Percentiles rank a stretch among this genome's conserved stretches.
Conservation (phyloP, 2,329 filamentous ascomycete genomes). For the Sporothrix brunneoviolacea region DNA sequence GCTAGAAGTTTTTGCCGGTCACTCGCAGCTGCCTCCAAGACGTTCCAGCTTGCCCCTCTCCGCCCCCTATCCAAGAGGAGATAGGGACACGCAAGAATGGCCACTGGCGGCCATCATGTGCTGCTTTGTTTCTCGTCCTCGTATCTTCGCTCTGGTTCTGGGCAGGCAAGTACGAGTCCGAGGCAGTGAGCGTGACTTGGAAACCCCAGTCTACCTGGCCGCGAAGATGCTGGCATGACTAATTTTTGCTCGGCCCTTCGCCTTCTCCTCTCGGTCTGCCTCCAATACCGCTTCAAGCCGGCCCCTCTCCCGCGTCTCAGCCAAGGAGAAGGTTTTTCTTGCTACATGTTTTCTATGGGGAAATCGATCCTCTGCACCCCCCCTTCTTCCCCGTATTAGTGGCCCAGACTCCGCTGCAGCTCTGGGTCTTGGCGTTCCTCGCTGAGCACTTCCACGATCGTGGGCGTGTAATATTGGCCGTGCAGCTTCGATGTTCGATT, state of each 20-base stretch:
- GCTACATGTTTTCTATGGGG: too few species aligned
- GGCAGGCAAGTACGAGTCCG: too few species aligned
- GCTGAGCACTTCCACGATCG: background rate
- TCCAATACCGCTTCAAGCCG: slow-evolving; percentile 4
- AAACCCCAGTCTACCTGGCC: too few species aligned
- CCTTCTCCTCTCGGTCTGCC: too few species aligned
- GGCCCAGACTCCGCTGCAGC: background rate
- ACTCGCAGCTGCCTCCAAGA: background rate
- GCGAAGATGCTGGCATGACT: too few species aligned
- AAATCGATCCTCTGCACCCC: background rate
- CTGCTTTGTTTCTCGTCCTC: background rate
- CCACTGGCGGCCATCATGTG: background rate
- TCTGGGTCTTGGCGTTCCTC: background rate
- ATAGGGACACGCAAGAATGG: too few species aligned
- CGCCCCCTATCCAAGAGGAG: too few species aligned
- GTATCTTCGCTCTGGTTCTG: too few species aligned
- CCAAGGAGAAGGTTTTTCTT: too few species aligned
- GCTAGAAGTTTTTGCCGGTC: background rate
- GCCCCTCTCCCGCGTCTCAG: background rate
- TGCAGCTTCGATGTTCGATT: background rate
- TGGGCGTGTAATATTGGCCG: background rate
- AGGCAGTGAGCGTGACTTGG: too few species aligned
- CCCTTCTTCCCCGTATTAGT: background rate
- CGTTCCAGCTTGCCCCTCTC: too few species aligned
- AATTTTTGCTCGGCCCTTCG: too few species aligned